Percentiles rank a stretch among this genome's conserved stretches.
These are phyloP conservation scores for Yarrowia bubula DNA, from an alignment of 805 yeast genomes.

Conservation along the genomic window DNA sequence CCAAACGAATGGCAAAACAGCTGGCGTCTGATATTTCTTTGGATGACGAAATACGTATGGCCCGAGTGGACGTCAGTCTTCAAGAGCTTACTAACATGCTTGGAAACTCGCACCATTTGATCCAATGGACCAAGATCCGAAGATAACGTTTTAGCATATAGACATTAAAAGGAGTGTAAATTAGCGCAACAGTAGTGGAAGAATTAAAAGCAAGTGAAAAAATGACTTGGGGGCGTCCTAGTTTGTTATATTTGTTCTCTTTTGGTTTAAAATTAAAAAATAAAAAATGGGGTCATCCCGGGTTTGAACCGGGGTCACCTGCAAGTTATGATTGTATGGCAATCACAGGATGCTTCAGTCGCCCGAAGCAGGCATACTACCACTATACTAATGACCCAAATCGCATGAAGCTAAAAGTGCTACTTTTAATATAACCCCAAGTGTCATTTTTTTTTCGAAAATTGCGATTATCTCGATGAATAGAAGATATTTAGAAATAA, in stretches of 20 bases:
- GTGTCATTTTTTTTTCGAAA: neutral
- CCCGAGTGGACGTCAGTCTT: slow-evolving; percentile 39
- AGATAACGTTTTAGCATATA: neutral
- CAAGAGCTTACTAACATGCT: slow-evolving; percentile 39
- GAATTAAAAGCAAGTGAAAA: neutral
- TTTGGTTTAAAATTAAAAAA: neutral
- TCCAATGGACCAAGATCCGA: slow-evolving; percentile 40
- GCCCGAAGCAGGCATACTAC: slow-evolving; percentile 29
- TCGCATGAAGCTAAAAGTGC: neutral
- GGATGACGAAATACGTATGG: slow-evolving; percentile 39
- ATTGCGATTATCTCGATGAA: neutral
- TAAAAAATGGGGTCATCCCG: slow-evolving; percentile 42
- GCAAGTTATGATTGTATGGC: slow-evolving; percentile 33
- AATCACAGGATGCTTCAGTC: slow-evolving; percentile 27
- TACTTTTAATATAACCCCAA: neutral
- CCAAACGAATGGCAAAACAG: slow-evolving; percentile 45
- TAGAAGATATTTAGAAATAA: neutral
- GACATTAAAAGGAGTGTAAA: neutral
- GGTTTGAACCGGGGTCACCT: slow-evolving; percentile 43
- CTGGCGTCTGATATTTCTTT: slow-evolving; percentile 36
- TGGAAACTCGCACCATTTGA: slow-evolving; percentile 42
- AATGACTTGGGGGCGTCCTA: no score
- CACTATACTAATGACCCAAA: slow-evolving; percentile 27
- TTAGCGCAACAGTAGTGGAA: no score
- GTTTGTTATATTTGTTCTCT: no score